Evolutionary conservation across 352 stramenopile genomes (phyloP), one percentile per base, ranked within the genome.

Genomic region (Pythium grandisporangium): DNA sequence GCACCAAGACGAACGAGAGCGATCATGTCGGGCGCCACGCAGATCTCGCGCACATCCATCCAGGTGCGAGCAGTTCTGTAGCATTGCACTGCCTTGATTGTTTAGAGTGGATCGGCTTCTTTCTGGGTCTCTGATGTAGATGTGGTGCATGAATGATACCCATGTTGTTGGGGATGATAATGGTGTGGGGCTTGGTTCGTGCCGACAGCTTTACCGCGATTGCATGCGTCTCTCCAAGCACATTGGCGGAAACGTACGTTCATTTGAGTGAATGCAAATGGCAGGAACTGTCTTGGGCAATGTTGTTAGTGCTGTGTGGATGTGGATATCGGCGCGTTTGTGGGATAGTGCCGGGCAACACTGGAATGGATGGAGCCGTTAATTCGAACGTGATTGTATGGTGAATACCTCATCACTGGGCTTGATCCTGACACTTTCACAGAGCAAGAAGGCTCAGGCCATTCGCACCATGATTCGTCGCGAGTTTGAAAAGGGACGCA

Each of bases 131-230:
- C n/a, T n/a, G n/a, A n/a, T n/a, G n/a, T n/a, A n/a, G n/a, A n/a
- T n/a, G n/a, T n/a, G n/a, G n/a, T n/a, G n/a, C n/a, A n/a, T n/a
- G n/a, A n/a, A n/a, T 22, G n/a, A 5, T 5, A 19, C 12, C 34
- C 10, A 1, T 26, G 25, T 14, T 25, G 3, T 39, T 42, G 6
- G 33, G 23, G 4, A 19, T 47, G n/a, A n/a, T n/a, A n/a, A n/a
- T n/a, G n/a, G n/a, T n/a, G n/a, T n/a, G n/a, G n/a, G n/a, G n/a
- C n/a, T n/a, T n/a, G n/a, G n/a, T n/a, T n/a, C n/a, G n/a, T n/a
- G n/a, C n/a, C n/a, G n/a, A n/a, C n/a, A 93, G 79, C 59, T 93
- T 14, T 93, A 90, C 57, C 74, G 79, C 38, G 79, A 93, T 51
- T 89, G 72, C 58, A 44, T 93, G 60, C 79, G 79, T 42, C 63